Percentiles rank a stretch among this genome's conserved stretches.
Evolutionary conservation across 2,329 filamentous ascomycete species (phyloP).

Genomic region (Talaromyces sp.): DNA sequence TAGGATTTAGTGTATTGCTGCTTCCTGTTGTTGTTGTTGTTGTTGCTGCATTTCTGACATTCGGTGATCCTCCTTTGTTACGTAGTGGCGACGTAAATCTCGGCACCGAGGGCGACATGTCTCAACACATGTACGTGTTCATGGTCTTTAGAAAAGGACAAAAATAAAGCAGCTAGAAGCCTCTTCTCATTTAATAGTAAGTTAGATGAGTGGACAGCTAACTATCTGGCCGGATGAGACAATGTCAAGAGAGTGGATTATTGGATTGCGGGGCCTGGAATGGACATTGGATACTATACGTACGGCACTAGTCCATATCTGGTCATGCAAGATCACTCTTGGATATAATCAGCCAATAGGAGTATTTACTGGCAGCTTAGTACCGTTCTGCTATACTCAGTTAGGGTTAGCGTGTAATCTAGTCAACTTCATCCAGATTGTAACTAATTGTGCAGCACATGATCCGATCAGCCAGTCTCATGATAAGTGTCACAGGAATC

Average conservation of each 20-base stretch:
- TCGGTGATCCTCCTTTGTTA: conserved; percentile 1
- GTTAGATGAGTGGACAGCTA: not conserved
- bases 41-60: not conserved
- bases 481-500: not conserved
- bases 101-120: conserved; percentile 24
- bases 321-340: not conserved
- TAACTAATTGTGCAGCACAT: not conserved
- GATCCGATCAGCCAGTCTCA: not conserved
- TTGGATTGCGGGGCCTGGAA: conserved; percentile 6
- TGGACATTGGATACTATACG: not conserved
- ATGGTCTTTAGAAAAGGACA: not conserved
- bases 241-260: not conserved
- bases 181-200: not conserved
- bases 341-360: not conserved
- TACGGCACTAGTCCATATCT: not conserved
- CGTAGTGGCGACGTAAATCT: conserved; percentile 30
- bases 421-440: not conserved
- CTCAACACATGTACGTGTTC: not conserved
- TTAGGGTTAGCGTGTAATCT: not conserved
- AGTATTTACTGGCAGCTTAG: no score
- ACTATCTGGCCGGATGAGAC: not conserved
- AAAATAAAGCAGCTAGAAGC: not conserved
- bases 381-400: not conserved
- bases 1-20: not conserved
- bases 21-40: not conserved